Base-by-base conservation (phyloP, 495 filamentous ascomycete genomes). In the Xylaria grammica region DNA sequence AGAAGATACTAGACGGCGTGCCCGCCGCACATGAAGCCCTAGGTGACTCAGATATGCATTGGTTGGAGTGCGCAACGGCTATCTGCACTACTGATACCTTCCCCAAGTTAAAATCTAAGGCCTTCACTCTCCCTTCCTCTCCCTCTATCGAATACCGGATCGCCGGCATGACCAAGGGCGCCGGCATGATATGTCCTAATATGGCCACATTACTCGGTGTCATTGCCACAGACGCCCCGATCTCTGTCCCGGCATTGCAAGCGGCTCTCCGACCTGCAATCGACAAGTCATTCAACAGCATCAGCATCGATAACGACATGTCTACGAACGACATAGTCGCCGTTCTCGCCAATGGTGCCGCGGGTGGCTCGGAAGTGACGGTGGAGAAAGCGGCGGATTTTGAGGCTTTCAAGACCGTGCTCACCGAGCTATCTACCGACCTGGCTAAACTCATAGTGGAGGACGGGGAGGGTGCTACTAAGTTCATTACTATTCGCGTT, bases 11-110 rank as follows among this genome's bases (percentile, higher is more conserved):
- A 63, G 76, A 83, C 74, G 88, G 88, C 29, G 91, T 99, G 30
- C 94, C 95, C 2, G 83, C 83, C 11, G 94, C 90, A 3, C 83
- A 92, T 73, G 74, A 79, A 49, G 82, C 82, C 55, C 86, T 96
- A 57, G 89, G 87, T 59, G 82, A 84, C 24, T 85, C 87, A 9
- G 94, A 98, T 77, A 85, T 90, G 56, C 85, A 93, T 77, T 99
- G 94, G 94, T 81, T 98, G 45, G 81, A 80, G 29, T 89, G 91
- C 52, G 96, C 96, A 53, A 90, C 89, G 70, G 93, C 95, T 24
- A 99, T 99, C 77, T 97, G 94, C 82, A 99, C 95, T 17, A 99
- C 95, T 29, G 96, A 99, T 78, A 99, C 96, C 29, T 99, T 99
- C 80, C 95, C 96, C 65, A 99, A 99, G 80, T 88, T 99, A 63